Evolutionary conservation across 2,329 filamentous ascomycete genomes (phyloP).

Genomic region (Colletotrichum truncatum): DNA sequence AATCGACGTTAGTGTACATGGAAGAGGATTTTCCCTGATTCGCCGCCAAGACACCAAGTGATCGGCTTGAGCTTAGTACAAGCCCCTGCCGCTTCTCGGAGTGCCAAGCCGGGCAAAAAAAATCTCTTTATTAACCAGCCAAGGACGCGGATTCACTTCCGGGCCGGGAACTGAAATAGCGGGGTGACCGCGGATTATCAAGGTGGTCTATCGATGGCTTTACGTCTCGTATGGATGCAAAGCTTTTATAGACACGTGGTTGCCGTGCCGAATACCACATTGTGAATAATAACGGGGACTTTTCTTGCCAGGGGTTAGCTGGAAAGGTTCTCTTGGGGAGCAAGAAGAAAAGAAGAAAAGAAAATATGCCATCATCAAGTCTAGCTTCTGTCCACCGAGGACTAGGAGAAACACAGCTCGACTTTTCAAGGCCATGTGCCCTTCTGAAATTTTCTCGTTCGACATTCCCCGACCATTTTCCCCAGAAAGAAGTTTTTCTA

Average conservation of each 20-base stretch:
- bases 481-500: background rate
- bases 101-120: slow-evolving; percentile 6
- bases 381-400: background rate
- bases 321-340: background rate
- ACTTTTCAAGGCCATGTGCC: slow-evolving; percentile 3
- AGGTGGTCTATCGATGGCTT: background rate
- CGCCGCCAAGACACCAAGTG: background rate
- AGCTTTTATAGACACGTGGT: background rate
- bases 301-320: background rate
- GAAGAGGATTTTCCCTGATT: background rate
- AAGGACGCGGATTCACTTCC: background rate
- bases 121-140: background rate
- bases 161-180: background rate
- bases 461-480: background rate
- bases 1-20: background rate
- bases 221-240: background rate
- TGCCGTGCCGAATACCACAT: background rate
- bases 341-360: background rate
- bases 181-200: background rate
- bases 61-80: background rate
- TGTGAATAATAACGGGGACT: background rate
- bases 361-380: background rate
- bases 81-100: slow-evolving; percentile 5
- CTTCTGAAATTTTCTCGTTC: slow-evolving; percentile 5
- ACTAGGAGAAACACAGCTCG: background rate